A percentile compares a stretch with the other conserved stretches of the same genome.
These are phyloP conservation scores for Annulohypoxylon maeteangense DNA, from an alignment of 495 filamentous ascomycete species.

Conservation along the genomic window DNA sequence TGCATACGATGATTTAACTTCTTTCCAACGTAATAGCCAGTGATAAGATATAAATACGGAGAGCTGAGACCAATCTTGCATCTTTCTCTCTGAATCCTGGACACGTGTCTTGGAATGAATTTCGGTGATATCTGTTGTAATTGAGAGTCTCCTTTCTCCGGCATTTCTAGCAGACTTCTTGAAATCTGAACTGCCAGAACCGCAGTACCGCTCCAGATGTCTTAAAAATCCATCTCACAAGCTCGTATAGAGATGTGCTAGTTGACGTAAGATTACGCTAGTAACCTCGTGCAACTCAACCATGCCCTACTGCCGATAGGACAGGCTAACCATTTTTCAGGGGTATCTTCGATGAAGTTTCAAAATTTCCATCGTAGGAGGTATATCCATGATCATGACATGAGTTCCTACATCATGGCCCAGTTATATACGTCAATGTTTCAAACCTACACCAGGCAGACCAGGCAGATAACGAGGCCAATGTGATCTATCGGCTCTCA, in stretches of 20 bases:
- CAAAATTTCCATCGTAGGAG: neutral
- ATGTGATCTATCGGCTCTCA: neutral
- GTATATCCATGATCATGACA: neutral
- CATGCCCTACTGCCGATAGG: neutral
- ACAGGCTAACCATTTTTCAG: neutral
- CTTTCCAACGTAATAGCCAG: too few relatives aligned
- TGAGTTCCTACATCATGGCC: neutral
- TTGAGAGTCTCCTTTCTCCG: too few relatives aligned
- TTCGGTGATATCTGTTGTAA: too few relatives aligned
- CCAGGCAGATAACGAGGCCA: neutral
- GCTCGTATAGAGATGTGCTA: neutral
- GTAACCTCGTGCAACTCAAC: neutral
- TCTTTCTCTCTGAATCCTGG: too few relatives aligned
- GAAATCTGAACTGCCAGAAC: too few relatives aligned
- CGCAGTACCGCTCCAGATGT: neutral
- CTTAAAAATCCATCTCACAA: constrained; percentile 8
- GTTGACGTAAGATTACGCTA: constrained; percentile 14
- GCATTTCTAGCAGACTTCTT: too few relatives aligned
- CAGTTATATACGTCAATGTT: neutral
- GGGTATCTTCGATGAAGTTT: neutral
- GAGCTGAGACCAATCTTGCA: too few relatives aligned
- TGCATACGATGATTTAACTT: too few relatives aligned
- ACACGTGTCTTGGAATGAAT: too few relatives aligned
- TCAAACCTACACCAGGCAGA: neutral
- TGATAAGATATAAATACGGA: too few relatives aligned